phyloP scores from a whole-genome alignment of 441 rosid species.

The Syzygium malaccense region DNA sequence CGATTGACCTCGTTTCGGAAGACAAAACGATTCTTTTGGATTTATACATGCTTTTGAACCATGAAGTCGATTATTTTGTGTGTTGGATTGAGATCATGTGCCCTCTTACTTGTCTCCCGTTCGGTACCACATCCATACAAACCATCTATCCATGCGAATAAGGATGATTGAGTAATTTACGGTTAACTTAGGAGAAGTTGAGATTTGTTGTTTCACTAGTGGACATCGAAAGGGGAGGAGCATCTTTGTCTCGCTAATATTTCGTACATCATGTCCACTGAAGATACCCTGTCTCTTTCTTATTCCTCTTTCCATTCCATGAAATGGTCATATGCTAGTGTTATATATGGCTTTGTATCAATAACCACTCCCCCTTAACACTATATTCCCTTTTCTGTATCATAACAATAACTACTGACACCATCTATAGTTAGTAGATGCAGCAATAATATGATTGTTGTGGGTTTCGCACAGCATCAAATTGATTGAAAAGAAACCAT shows the following conservation, averaged over 20 bases:
- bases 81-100: background rate
- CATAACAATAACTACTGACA: background rate
- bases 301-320: background rate
- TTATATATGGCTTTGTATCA: background rate
- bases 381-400: background rate
- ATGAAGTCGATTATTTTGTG: background rate
- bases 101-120: background rate
- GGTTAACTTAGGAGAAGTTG: background rate
- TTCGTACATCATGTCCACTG: background rate
- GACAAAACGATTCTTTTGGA: background rate
- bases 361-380: background rate
- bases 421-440: background rate
- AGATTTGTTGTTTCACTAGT: background rate
- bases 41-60: background rate
- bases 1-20: background rate
- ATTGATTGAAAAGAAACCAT: background rate
- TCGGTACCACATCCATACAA: background rate
- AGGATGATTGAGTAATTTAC: background rate
- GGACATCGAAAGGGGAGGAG: background rate
- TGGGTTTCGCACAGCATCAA: background rate
- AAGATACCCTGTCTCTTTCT: background rate
- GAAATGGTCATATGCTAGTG: background rate
- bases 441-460: background rate
- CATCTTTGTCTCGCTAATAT: rapidly evolving
- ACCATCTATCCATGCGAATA: background rate